Evolutionary conservation across 2,329 filamentous ascomycete genomes (phyloP).

Genomic region (Ascochyta lentis): DNA sequence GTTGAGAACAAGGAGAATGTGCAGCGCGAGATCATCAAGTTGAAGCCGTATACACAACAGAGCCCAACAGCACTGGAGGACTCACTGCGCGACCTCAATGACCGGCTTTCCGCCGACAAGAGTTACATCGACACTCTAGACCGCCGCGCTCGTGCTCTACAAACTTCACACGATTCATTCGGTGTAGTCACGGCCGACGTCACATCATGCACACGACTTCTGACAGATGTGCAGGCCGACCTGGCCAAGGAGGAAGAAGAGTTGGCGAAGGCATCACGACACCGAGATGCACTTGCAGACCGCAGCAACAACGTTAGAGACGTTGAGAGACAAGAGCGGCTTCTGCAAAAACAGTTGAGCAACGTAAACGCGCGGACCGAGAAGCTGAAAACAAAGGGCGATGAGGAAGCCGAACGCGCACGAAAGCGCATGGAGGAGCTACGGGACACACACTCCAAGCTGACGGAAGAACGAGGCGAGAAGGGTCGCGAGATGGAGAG

Average conservation of each 20-base stretch:
- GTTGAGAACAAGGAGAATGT: conserved; percentile 73
- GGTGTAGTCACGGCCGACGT: conserved; percentile 84
- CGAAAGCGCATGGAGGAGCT: conserved; percentile 92
- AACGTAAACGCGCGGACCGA: conserved; percentile 90
- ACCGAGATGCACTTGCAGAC: conserved; percentile 86
- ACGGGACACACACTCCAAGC: conserved; percentile 75
- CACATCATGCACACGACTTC: conserved; percentile 82
- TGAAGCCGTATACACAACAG: conserved; percentile 90
- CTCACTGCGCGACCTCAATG: conserved; percentile 79
- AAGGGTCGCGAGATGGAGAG: conserved; percentile 93
- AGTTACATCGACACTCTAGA: conserved; percentile 87
- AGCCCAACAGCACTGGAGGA: conserved; percentile 84
- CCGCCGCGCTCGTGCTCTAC: conserved; percentile 82
- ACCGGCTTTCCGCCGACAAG: conserved; percentile 79
- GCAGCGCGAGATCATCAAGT: conserved; percentile 84
- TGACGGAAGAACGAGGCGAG: conserved; percentile 84
- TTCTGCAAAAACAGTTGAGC: conserved; percentile 81
- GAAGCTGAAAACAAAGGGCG: conserved; percentile 78
- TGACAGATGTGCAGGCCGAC: conserved; percentile 87
- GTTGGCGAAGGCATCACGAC: conserved; percentile 76
- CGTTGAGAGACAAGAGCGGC: conserved; percentile 84
- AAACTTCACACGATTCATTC: conserved; percentile 92
- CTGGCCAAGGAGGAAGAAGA: conserved; percentile 92
- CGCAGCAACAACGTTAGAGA: conserved; percentile 88
- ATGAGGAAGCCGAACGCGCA: conserved; percentile 79